Percentiles rank a stretch among this genome's conserved stretches.
Conservation (phyloP, 805 yeast genomes). For the Yamadazyma takamatsuzukensis region DNA sequence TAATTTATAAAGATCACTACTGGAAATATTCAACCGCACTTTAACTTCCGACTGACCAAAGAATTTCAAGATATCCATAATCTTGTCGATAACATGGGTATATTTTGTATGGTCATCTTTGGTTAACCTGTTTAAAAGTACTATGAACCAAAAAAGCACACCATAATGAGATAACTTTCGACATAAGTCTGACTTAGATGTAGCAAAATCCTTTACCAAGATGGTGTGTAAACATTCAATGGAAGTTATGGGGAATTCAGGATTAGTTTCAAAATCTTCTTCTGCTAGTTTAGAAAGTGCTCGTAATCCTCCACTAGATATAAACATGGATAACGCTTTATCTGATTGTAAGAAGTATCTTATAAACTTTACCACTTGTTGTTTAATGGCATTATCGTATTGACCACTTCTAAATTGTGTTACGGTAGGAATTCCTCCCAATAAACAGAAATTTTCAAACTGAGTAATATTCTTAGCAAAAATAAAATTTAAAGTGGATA, state of each 20-base stretch:
- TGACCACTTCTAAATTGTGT: slow-evolving; percentile 33
- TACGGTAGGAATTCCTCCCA: slow-evolving; percentile 42
- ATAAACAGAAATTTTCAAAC: slow-evolving; percentile 38
- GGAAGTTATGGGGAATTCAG: slow-evolving; percentile 34
- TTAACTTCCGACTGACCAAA: slow-evolving; percentile 47
- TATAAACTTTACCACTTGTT: slow-evolving; percentile 36
- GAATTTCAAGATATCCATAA: slow-evolving; percentile 34
- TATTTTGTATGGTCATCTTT: slow-evolving; percentile 6
- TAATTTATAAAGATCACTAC: slow-evolving; percentile 36
- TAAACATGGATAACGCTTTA: slow-evolving; percentile 35
- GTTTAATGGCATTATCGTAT: slow-evolving; percentile 27
- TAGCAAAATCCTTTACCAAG: slow-evolving; percentile 30
- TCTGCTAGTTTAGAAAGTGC: slow-evolving; percentile 44
- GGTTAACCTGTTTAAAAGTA: slow-evolving; percentile 29
- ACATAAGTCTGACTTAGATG: slow-evolving; percentile 41
- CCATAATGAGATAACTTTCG: slow-evolving; percentile 41
- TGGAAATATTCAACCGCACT: slow-evolving; percentile 38
- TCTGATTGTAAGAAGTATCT: slow-evolving; percentile 30
- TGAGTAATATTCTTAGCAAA: slow-evolving; percentile 27
- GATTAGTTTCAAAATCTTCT: slow-evolving; percentile 39
- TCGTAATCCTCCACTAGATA: slow-evolving; percentile 45
- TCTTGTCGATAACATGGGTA: slow-evolving; percentile 20
- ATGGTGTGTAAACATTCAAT: slow-evolving; percentile 34
- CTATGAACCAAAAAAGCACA: slow-evolving; percentile 41
- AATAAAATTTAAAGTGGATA: slow-evolving; percentile 31